Percentiles rank a stretch among this genome's conserved stretches.
These are phyloP conservation scores for Colletotrichum noveboracense DNA, from an alignment of 2,329 filamentous ascomycete species.

Conservation along the genomic window DNA sequence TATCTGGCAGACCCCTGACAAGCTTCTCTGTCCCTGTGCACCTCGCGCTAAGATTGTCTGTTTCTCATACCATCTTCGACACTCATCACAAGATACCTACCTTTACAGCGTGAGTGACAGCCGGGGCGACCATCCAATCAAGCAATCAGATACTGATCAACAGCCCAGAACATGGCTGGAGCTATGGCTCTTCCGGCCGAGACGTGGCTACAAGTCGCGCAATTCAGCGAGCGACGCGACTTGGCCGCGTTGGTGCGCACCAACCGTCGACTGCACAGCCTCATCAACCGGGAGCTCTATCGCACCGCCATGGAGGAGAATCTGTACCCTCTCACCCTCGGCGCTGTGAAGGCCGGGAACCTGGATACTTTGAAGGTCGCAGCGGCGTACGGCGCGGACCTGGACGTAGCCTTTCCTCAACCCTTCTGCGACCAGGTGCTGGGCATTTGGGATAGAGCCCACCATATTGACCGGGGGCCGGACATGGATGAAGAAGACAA, in stretches of 20 bases:
- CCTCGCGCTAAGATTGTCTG: not conserved
- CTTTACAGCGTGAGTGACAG: not conserved
- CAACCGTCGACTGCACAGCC: not conserved
- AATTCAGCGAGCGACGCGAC: not conserved
- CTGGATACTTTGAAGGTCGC: not conserved
- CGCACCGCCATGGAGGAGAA: not conserved
- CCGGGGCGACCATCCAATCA: not conserved
- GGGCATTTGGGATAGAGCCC: not conserved
- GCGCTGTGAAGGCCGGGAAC: fast-evolving
- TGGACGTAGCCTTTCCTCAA: not conserved
- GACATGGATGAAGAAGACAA: not conserved
- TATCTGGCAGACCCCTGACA: fast-evolving
- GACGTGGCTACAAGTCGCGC: not conserved
- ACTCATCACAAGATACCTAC: not conserved
- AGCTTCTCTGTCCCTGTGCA: not conserved
- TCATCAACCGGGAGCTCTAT: not conserved
- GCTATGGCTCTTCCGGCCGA: not conserved
- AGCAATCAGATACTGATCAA: not conserved
- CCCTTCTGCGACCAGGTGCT: not conserved
- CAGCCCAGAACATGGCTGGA: not conserved
- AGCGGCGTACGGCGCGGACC: not conserved
- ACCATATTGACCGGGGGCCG: not conserved
- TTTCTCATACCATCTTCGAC: not conserved
- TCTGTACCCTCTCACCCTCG: not conserved
- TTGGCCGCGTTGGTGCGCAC: not conserved